phyloP scores from a whole-genome alignment of 2,329 filamentous ascomycete genomes.

The Dendryphion nanum region DNA sequence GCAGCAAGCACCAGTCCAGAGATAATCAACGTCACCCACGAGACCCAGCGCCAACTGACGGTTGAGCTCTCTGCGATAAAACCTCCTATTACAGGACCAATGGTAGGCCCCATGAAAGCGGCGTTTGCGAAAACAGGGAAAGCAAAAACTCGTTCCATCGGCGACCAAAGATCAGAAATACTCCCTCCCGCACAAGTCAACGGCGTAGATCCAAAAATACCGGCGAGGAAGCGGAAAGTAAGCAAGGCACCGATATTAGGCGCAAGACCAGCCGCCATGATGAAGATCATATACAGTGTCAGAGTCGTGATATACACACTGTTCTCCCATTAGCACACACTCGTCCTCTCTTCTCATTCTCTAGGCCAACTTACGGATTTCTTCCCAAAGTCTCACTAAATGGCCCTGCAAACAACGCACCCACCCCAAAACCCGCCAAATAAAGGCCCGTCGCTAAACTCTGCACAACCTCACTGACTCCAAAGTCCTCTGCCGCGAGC shows the following conservation, averaged over 20 bases:
- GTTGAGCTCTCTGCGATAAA: conserved; percentile 42
- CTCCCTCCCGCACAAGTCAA: conserved; percentile 49
- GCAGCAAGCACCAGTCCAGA: conserved; percentile 12
- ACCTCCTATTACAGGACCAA: conserved; percentile 46
- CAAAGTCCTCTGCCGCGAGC: conserved; percentile 50
- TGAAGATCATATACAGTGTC: conserved; percentile 48
- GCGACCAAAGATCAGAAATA: conserved; percentile 47
- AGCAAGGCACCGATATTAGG: conserved; percentile 53
- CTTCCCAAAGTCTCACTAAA: conserved; percentile 49
- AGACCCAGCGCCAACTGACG: conserved; percentile 59
- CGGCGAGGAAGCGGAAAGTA: conserved; percentile 50
- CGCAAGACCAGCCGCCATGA: conserved; percentile 47
- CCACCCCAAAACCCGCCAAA: conserved; percentile 50
- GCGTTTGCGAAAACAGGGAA: conserved; percentile 43
- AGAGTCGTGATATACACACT: conserved; percentile 45
- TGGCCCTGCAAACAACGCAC: conserved; percentile 40
- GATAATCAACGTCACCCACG: conserved; percentile 53
- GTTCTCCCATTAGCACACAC: conserved; percentile 32
- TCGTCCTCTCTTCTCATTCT: too few relatives aligned
- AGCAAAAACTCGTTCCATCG: conserved; percentile 39
- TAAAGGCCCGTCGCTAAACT: conserved; percentile 49
- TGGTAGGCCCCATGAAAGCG: conserved; percentile 41
- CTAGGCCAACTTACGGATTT: conserved; percentile 3
- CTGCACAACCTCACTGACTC: conserved; percentile 40
- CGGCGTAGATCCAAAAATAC: conserved; percentile 48